Conservation (phyloP, 2,329 filamentous ascomycete genomes). For the Aspergillus glaucus region DNA sequence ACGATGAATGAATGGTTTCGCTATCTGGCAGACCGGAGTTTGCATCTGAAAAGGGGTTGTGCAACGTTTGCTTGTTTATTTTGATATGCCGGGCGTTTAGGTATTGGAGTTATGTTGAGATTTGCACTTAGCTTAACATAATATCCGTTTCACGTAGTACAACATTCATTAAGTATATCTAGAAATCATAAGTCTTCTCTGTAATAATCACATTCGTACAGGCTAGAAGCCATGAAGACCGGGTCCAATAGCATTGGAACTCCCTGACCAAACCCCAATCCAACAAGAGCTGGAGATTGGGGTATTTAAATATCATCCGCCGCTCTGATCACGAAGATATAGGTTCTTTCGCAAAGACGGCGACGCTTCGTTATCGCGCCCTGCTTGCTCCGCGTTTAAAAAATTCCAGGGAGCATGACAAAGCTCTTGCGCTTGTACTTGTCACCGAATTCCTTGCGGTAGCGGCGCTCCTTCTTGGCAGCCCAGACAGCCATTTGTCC, state of each 20-base stretch:
- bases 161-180: background rate
- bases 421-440: slow-evolving; percentile 94
- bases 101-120: too few relatives aligned
- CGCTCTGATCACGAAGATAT: too few relatives aligned
- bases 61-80: slow-evolving; percentile 4
- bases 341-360: too few relatives aligned
- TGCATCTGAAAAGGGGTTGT: slow-evolving; percentile 14
- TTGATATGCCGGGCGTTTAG: background rate
- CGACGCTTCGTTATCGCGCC: background rate
- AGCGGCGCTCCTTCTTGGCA: slow-evolving; percentile 82
- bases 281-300: too few relatives aligned
- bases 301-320: too few relatives aligned
- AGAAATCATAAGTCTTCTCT: background rate
- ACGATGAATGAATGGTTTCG: slow-evolving; percentile 11
- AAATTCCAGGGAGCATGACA: slow-evolving; percentile 71
- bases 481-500: slow-evolving; percentile 84
- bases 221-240: background rate
- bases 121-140: background rate
- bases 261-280: background rate
- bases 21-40: background rate
- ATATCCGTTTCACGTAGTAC: background rate
- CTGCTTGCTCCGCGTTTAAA: slow-evolving; percentile 40
- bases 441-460: slow-evolving; percentile 84
- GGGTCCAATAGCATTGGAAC: background rate
- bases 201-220: background rate